Conservation (phyloP, 2,329 filamentous ascomycete species). For the Cladophialophora immunda region DNA sequence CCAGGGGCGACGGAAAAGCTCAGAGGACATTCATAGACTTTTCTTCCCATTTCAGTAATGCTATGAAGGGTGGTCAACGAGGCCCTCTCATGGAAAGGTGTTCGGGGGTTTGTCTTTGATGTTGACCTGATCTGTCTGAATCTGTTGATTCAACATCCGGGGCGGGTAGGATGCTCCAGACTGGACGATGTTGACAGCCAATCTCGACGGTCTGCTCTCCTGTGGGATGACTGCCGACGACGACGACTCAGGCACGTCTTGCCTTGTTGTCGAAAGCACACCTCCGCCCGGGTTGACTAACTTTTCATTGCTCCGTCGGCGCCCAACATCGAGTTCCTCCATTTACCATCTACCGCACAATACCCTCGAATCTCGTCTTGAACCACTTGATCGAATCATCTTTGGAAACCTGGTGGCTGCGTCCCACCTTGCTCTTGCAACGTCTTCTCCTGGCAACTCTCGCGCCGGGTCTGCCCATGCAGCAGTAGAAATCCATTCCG, state of each 20-base stretch:
- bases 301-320: not conserved
- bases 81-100: not conserved
- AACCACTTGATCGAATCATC: constrained; percentile 98
- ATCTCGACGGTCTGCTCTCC: constrained; percentile 97
- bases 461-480: constrained; percentile 99
- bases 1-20: not conserved
- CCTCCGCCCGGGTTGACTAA: not conserved
- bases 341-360: constrained; percentile 81
- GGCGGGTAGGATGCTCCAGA: not conserved
- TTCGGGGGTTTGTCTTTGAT: not conserved
- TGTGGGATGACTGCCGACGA: constrained; percentile 81
- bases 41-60: constrained; percentile 4
- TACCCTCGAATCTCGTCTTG: constrained; percentile 95
- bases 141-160: not conserved
- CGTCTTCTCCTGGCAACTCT: constrained; percentile 95
- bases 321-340: not conserved
- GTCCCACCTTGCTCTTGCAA: constrained; percentile 83
- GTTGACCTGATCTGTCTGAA: not conserved
- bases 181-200: constrained; percentile 69
- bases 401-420: constrained; percentile 91
- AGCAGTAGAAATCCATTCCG: constrained; percentile 99
- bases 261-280: not conserved
- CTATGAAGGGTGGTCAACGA: not conserved
- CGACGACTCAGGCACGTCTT: not conserved
- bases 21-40: not conserved